These are phyloP conservation scores for Kodamaea kakaduensis DNA, from an alignment of 805 yeast genomes.

Conservation along the genomic window DNA sequence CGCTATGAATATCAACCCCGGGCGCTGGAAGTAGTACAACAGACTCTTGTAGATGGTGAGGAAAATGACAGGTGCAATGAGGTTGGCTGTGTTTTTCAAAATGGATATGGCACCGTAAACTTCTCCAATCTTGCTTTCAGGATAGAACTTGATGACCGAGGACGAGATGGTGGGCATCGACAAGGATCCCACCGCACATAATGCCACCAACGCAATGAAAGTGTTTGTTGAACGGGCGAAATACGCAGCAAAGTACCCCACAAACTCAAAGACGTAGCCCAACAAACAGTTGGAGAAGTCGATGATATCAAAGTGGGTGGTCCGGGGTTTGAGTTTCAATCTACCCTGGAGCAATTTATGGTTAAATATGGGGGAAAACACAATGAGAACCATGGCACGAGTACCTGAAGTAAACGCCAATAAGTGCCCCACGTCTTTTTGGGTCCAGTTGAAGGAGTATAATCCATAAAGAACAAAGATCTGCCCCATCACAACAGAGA, in stretches of 20 bases:
- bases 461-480: conserved; percentile 51
- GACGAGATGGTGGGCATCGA: conserved; percentile 58
- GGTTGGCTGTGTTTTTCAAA: conserved; percentile 46
- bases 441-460: conserved; percentile 49
- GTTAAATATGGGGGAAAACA: conserved; percentile 48
- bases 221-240: conserved; percentile 23
- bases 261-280: conserved; percentile 35
- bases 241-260: conserved; percentile 35
- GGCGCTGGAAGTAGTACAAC: conserved; percentile 23
- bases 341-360: conserved; percentile 32
- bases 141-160: conserved; percentile 56
- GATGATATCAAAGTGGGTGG: conserved; percentile 47
- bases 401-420: conserved; percentile 49
- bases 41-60: conserved; percentile 43
- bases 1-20: conserved; percentile 27
- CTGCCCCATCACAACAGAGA: conserved; percentile 39
- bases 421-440: conserved; percentile 52
- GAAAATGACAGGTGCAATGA: conserved; percentile 47
- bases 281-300: conserved; percentile 40
- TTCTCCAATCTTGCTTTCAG: conserved; percentile 61
- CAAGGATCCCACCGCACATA: conserved; percentile 47
- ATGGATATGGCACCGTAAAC: conserved; percentile 68
- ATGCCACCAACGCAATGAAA: conserved; percentile 30
- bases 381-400: conserved; percentile 46
- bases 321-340: conserved; percentile 28